Conservation (phyloP, 352 stramenopile genomes). For the Paralagenidium karlingii region DNA sequence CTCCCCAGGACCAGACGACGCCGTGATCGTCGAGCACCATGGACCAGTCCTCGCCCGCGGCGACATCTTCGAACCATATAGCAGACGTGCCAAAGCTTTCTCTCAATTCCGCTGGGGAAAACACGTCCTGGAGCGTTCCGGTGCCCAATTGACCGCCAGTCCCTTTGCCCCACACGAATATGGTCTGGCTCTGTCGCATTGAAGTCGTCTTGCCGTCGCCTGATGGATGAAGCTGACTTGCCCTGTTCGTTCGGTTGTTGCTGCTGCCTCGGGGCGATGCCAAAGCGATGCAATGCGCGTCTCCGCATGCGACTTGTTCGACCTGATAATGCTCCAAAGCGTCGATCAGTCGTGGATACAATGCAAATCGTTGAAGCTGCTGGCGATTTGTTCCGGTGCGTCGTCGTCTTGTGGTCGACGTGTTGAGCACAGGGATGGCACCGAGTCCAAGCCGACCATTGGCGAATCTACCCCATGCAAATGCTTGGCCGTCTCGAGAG, state of each 20-base stretch:
- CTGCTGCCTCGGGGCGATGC: conserved; percentile 14
- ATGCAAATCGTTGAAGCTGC: conserved; percentile 51
- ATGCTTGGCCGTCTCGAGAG: conserved; percentile 31
- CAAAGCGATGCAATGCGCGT: conserved; percentile 68
- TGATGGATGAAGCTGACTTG: too few species aligned
- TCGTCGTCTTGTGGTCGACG: conserved; percentile 17
- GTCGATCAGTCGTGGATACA: conserved; percentile 13
- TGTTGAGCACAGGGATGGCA: conserved; percentile 29
- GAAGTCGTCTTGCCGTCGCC: too few species aligned
- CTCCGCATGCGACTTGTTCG: conserved; percentile 41
- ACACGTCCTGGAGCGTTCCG: conserved; percentile 20
- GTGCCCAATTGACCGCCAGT: conserved; percentile 70
- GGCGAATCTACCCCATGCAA: conserved; percentile 69
- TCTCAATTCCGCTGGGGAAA: conserved; percentile 11
- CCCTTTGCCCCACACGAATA: conserved; percentile 76
- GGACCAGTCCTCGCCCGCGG: conserved; percentile 62
- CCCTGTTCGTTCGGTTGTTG: conserved; percentile 41
- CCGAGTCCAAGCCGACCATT: conserved; percentile 63
- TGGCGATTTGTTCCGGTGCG: conserved; percentile 10
- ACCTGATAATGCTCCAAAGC: not conserved
- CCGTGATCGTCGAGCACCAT: conserved; percentile 56
- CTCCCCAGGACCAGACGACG: conserved; percentile 73
- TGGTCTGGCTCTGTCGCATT: too few species aligned
- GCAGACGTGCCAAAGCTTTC: not conserved
- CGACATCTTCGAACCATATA: conserved; percentile 25